Conservation (phyloP, 1,139 yeast species). For the Saccharomyces hybrid region DNA sequence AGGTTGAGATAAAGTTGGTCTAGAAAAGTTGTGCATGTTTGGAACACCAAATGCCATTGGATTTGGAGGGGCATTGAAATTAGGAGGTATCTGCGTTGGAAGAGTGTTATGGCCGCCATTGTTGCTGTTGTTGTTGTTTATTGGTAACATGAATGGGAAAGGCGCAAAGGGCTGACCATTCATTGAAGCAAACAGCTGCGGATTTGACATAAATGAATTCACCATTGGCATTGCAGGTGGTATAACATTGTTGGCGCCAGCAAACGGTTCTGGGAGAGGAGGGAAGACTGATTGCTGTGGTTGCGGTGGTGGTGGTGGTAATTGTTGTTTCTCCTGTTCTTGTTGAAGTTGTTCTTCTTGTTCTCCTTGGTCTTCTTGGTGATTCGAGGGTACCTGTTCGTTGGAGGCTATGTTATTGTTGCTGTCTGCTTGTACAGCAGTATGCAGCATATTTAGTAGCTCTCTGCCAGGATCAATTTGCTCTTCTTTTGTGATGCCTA, state of each 20-base stretch:
- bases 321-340: conserved; percentile 1
- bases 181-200: conserved; percentile 15
- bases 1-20: conserved; percentile 34
- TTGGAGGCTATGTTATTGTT: conserved; percentile 11
- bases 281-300: conserved; percentile 12
- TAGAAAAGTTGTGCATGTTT: conserved; percentile 39
- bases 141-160: conserved; percentile 27
- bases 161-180: conserved; percentile 29
- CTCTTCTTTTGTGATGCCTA: conserved; percentile 45
- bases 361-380: not conserved
- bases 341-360: conserved; percentile 1
- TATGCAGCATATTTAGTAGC: conserved; percentile 53
- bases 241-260: conserved; percentile 5
- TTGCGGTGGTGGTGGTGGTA: conserved; percentile 9
- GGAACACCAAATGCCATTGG: conserved; percentile 32
- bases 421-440: conserved; percentile 30
- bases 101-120: not conserved
- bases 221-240: conserved; percentile 12
- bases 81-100: conserved; percentile 2
- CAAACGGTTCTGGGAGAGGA: conserved; percentile 5
- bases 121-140: not conserved
- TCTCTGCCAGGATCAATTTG: conserved; percentile 68
- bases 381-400: conserved; percentile 1
- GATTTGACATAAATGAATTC: conserved; percentile 3
- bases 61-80: conserved; percentile 8